These are phyloP conservation scores for Spathaspora girioi DNA, from an alignment of 805 yeast species.

Conservation along the genomic window DNA sequence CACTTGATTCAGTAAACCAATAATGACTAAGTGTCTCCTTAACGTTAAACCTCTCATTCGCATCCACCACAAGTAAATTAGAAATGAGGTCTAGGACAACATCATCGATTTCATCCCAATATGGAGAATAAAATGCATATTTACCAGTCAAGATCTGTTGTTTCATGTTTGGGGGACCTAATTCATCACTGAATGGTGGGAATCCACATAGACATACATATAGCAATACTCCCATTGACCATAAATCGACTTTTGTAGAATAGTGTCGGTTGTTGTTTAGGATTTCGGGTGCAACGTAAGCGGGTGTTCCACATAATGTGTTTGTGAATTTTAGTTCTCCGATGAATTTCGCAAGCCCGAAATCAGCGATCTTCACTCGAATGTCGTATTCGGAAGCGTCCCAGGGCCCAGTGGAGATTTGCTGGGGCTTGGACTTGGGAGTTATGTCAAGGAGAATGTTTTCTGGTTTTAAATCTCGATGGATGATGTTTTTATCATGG, in stretches of 20 bases:
- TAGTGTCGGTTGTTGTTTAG: conserved; percentile 53
- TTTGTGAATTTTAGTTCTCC: conserved; percentile 73
- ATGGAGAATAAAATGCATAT: conserved; percentile 74
- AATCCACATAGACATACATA: conserved; percentile 82
- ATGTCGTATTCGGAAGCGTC: conserved; percentile 58
- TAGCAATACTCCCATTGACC: conserved; percentile 78
- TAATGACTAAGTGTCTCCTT: conserved; percentile 35
- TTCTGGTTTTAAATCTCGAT: conserved; percentile 45
- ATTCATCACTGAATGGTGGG: conserved; percentile 80
- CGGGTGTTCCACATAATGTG: conserved; percentile 83
- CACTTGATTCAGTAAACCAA: conserved; percentile 33
- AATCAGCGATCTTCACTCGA: conserved; percentile 75
- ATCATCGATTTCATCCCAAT: conserved; percentile 72
- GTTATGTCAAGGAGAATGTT: conserved; percentile 48
- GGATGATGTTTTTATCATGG: conserved; percentile 39
- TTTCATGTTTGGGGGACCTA: conserved; percentile 75
- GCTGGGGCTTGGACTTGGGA: conserved; percentile 28
- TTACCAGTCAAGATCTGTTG: conserved; percentile 67
- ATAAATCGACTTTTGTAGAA: conserved; percentile 70
- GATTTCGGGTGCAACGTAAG: conserved; percentile 84
- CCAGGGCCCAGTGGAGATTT: conserved; percentile 50
- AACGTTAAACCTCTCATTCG: conserved; percentile 41
- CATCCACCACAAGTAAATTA: conserved; percentile 53
- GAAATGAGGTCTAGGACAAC: conserved; percentile 63
- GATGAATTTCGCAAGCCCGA: conserved; percentile 67